phyloP scores from a whole-genome alignment of 148 eudicot species.

The Limonium bicolor region DNA sequence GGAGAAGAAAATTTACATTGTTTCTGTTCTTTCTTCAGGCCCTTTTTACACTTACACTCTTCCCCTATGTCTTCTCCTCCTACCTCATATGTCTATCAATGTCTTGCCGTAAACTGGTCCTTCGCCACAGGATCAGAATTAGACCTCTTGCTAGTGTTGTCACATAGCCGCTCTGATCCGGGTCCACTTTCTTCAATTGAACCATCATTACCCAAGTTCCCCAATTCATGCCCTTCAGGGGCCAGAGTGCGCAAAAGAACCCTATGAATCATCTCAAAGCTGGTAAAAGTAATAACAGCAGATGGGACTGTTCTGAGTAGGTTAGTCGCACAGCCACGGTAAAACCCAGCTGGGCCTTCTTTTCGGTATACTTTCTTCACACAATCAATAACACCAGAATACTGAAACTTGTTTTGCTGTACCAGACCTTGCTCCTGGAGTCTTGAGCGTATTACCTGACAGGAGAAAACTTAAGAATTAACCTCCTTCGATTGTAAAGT shows the following conservation, averaged over 20 bases:
- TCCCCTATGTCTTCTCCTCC: neutral
- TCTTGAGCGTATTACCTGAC: constrained; percentile 79
- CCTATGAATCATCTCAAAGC: constrained; percentile 76
- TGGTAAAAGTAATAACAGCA: constrained; percentile 87
- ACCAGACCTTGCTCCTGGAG: constrained; percentile 87
- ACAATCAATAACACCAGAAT: constrained; percentile 69
- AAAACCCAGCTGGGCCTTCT: constrained; percentile 70
- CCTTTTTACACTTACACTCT: too few species aligned
- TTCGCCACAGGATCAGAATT: constrained; percentile 11
- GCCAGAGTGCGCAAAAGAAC: constrained; percentile 27
- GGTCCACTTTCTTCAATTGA: constrained; percentile 2
- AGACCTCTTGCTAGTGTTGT: constrained; percentile 10
- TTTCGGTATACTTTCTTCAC: constrained; percentile 22
- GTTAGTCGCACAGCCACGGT: constrained; percentile 92
- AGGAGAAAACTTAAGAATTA: neutral
- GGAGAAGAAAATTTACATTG: too few species aligned
- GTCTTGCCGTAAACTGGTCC: constrained; percentile 6
- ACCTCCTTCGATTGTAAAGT: neutral
- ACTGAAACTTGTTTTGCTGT: constrained; percentile 31
- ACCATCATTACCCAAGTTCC: constrained; percentile 13
- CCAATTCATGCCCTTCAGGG: constrained; percentile 19
- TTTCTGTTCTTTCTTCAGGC: too few species aligned
- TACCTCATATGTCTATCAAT: neutral
- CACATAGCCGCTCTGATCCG: constrained; percentile 6
- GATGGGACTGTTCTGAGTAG: constrained; percentile 78